Evolutionary conservation across 1,139 yeast species (phyloP).

Genomic region (Yamadazyma taylorii): DNA sequence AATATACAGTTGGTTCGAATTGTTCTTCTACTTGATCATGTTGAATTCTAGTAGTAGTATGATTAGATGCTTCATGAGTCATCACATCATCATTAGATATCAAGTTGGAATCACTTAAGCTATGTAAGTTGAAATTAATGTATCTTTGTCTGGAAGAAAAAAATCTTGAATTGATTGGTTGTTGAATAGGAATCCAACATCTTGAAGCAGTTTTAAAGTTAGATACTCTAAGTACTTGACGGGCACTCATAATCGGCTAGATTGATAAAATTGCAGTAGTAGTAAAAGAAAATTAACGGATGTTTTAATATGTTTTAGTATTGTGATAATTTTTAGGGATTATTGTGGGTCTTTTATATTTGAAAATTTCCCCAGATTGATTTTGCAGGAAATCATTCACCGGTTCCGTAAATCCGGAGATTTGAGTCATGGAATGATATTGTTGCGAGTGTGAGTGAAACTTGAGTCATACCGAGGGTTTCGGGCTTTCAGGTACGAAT

Average conservation of each 20-base stretch:
- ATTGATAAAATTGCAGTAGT: too few species aligned
- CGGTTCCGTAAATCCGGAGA: conserved; percentile 3
- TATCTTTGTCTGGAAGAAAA: conserved; percentile 43
- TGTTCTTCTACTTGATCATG: conserved; percentile 27
- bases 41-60: conserved; percentile 13
- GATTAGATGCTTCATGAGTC: conserved; percentile 13
- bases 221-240: conserved; percentile 36
- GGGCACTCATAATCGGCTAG: conserved; percentile 33
- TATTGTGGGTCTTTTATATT: background rate
- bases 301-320: too few species aligned
- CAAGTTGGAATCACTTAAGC: conserved; percentile 30
- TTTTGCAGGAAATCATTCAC: too few species aligned
- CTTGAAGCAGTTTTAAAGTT: conserved; percentile 46
- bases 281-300: too few species aligned
- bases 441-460: background rate
- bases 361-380: background rate
- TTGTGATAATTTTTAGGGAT: background rate
- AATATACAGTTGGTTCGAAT: conserved; percentile 43
- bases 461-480: conserved; percentile 2
- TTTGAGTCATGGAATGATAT: conserved; percentile 7
- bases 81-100: conserved; percentile 41
- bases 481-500: too few species aligned
- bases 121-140: conserved; percentile 34
- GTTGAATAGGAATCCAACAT: conserved; percentile 42
- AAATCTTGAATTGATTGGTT: conserved; percentile 17